These are phyloP conservation scores for Candida sonorensis DNA, from an alignment of 805 yeast species.

Conservation along the genomic window DNA sequence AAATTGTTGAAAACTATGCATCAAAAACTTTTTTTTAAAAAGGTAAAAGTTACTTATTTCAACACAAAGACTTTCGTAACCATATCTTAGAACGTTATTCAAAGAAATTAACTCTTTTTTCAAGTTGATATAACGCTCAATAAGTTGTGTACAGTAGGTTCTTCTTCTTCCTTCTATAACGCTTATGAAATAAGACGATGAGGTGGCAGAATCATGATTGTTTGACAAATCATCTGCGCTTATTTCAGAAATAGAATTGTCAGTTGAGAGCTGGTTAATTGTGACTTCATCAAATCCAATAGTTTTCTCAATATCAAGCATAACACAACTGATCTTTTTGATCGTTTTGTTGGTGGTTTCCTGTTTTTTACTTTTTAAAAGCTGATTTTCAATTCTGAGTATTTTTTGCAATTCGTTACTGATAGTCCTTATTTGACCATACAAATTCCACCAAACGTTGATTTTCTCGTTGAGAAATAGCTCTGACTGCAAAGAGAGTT, in stretches of 20 bases:
- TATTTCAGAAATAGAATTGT: constrained; percentile 7
- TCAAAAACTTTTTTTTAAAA: constrained; percentile 38
- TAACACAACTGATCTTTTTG: constrained; percentile 4
- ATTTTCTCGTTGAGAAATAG: constrained; percentile 29
- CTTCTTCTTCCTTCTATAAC: constrained; percentile 47
- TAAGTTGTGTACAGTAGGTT: constrained; percentile 37
- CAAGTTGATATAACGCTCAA: constrained; percentile 33
- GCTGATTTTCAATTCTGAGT: constrained; percentile 10
- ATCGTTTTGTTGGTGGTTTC: background rate
- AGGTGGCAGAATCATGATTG: background rate
- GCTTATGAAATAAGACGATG: constrained; percentile 14
- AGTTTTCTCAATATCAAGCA: constrained; percentile 11
- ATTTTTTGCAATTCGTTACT: constrained; percentile 25
- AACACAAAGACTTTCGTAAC: constrained; percentile 59
- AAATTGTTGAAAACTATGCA: constrained; percentile 30
- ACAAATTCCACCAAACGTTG: constrained; percentile 38
- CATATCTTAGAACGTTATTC: constrained; percentile 39
- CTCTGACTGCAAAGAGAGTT: constrained; percentile 27
- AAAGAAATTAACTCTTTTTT: constrained; percentile 36
- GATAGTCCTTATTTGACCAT: constrained; percentile 33
- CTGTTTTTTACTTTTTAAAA: background rate
- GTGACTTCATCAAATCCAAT: constrained; percentile 10
- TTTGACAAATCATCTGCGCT: constrained; percentile 3
- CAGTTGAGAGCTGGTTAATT: constrained; percentile 6
- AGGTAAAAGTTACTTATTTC: constrained; percentile 53